Conservation (phyloP, 169 alveolate genomes). For the Eimeria zaria region DNA sequence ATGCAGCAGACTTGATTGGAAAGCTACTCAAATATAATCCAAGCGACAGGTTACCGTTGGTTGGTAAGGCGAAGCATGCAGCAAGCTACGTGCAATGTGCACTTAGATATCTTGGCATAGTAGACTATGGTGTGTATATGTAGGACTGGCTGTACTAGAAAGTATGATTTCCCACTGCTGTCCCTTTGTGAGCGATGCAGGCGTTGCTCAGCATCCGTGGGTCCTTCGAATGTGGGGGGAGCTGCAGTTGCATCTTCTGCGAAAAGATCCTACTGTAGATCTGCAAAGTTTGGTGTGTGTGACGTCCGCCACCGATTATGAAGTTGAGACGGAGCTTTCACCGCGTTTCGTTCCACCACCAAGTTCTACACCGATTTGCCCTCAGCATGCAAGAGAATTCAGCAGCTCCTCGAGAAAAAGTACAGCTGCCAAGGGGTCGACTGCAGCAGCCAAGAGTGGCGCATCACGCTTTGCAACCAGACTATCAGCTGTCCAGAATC, state of each 20-base stretch:
- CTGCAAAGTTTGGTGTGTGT: constrained; percentile 32
- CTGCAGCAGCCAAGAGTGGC: background rate
- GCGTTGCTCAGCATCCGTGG: constrained; percentile 77
- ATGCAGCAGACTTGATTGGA: constrained; percentile 78
- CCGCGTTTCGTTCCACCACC: background rate
- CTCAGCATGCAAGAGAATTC: background rate
- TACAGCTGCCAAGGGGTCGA: constrained; percentile 20
- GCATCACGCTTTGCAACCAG: constrained; percentile 18
- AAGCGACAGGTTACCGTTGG: constrained; percentile 64
- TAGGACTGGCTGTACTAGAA: background rate
- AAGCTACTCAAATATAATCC: constrained; percentile 81
- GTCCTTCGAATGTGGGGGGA: constrained; percentile 74
- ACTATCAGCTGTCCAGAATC: background rate
- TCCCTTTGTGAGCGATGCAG: constrained; percentile 32
- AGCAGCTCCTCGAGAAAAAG: background rate
- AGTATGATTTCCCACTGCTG: background rate
- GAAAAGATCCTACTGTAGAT: constrained; percentile 4
- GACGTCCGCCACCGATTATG: background rate
- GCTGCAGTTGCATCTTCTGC: constrained; percentile 61
- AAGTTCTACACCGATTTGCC: background rate
- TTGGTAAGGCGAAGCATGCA: constrained; percentile 43
- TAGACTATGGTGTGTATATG: background rate
- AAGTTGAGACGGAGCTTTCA: background rate
- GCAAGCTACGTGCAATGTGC: background rate
- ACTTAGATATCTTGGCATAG: background rate